Percentiles rank a stretch among this genome's conserved stretches.
Evolutionary conservation across 1,139 yeast genomes (phyloP).

Genomic region (Yamadazyma aaseri): DNA sequence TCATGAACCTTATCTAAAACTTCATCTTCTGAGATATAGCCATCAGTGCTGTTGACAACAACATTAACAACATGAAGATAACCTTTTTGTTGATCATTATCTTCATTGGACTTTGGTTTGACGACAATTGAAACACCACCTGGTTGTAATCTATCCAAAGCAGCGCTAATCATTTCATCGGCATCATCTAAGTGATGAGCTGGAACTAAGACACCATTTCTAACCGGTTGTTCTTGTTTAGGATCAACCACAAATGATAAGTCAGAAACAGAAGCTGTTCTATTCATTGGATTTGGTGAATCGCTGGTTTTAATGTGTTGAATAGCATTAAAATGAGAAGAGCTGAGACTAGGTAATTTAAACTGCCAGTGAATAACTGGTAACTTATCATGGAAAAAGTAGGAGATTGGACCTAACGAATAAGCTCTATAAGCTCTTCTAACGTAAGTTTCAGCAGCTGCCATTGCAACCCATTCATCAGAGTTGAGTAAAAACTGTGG

Average conservation of each 20-base stretch:
- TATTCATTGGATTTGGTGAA: conserved; percentile 51
- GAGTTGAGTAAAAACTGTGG: conserved; percentile 82
- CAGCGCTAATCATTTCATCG: conserved; percentile 77
- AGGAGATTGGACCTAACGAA: conserved; percentile 73
- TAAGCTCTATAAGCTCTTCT: conserved; percentile 98
- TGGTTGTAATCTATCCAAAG: conserved; percentile 68
- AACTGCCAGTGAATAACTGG: conserved; percentile 88
- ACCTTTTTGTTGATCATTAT: conserved; percentile 8
- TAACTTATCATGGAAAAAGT: conserved; percentile 56
- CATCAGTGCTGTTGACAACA: conserved; percentile 70
- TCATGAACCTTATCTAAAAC: conserved; percentile 62
- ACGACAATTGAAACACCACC: conserved; percentile 30
- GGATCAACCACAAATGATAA: conserved; percentile 79
- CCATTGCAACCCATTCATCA: conserved; percentile 89
- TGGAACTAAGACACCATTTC: conserved; percentile 88
- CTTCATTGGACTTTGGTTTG: conserved; percentile 22
- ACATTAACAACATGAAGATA: conserved; percentile 81
- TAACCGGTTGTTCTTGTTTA: conserved; percentile 50
- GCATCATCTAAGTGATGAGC: conserved; percentile 83
- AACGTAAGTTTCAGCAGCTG: conserved; percentile 94
- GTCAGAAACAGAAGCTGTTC: conserved; percentile 92
- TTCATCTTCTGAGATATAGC: conserved; percentile 70
- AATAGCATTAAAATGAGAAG: conserved; percentile 67
- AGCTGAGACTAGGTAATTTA: conserved; percentile 71
- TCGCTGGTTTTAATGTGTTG: conserved; percentile 46